These are phyloP conservation scores for Russula dissimulans DNA, from an alignment of 768 basidiomycete genomes.

Conservation along the genomic window DNA sequence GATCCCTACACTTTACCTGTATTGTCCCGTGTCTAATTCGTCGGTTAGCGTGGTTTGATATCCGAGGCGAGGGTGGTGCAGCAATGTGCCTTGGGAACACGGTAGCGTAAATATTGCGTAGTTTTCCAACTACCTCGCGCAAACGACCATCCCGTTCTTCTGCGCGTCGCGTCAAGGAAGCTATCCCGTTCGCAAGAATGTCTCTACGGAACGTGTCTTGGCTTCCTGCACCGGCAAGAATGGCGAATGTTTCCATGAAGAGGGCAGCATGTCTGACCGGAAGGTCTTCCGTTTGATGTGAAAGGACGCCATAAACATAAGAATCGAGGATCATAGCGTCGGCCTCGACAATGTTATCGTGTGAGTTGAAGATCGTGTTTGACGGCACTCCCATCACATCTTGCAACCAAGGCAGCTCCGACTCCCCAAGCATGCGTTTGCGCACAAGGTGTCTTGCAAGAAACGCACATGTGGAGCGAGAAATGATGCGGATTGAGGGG, in stretches of 20 bases:
- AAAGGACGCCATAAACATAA: slow-evolving; percentile 1
- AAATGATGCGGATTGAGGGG: slow-evolving; percentile 2
- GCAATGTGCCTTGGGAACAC: neutral
- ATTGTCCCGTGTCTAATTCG: too few relatives aligned
- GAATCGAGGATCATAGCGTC: slow-evolving; percentile 5
- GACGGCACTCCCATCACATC: neutral
- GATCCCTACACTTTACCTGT: too few relatives aligned
- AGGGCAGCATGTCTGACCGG: neutral
- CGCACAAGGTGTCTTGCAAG: slow-evolving; percentile 5
- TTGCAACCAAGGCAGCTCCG: slow-evolving; percentile 6
- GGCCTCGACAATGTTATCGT: neutral
- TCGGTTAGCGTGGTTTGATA: too few relatives aligned
- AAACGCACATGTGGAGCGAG: slow-evolving; percentile 7
- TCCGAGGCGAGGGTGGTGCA: neutral
- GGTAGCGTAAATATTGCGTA: neutral
- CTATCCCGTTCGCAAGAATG: neutral
- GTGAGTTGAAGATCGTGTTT: neutral
- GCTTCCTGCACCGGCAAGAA: neutral
- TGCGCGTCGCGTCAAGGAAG: neutral
- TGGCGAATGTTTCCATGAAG: slow-evolving; percentile 3
- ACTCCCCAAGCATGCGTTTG: neutral
- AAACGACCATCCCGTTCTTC: slow-evolving; percentile 19
- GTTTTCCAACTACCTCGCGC: slow-evolving; percentile 20
- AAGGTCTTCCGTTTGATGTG: neutral
- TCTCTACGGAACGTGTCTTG: neutral